Evolutionary conservation across 78 protist species (phyloP), one percentile per base, ranked within the genome.

Genomic region (Planoprotostelium fungivorum): DNA sequence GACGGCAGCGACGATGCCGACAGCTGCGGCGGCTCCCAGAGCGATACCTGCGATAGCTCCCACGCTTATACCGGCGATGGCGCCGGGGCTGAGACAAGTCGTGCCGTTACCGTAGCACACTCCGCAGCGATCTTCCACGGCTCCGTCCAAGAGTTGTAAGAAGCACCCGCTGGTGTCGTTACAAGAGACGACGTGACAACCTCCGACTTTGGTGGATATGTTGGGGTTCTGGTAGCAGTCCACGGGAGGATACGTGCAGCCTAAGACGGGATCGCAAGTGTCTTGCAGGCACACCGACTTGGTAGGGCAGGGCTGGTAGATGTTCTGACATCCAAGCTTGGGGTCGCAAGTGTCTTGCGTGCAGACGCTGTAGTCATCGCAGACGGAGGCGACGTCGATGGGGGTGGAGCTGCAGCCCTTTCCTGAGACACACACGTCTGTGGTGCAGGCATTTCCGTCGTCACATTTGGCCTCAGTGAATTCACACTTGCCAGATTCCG

Each of bases 181-280:
- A 16, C 73, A 51, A 51, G 73, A 51, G 31, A 51, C 73, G 31
- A 51, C 73, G 73, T 51, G 73, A 51, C 73, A 51, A 16, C 73
- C 73, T 51, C 73, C 73, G 31, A 51, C 73, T 51, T 51, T 51
- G 16, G 73, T 25, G 73, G 73, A 51, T 51, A 51, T 51, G 73
- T 51, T 51, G 73, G 73, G 73, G 73, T 51, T 51, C 73, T 51
- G 73, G 73, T 51, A 51, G 73, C 73, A 51, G 73, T 51, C 73
- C 73, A 51, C 73, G 31, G 73, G 73, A 51, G 73, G 73, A 16
- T 51, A 51, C 16, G 73, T 51, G 16, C 73, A 51, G 5, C 73
- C 73, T 25, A 51, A 16, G 16, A 51, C 16, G 73, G 73, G 73
- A 16, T 51, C 73, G 73, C 73, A 51, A 16, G 73, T 51, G 73